Evolutionary conservation across 768 basidiomycete genomes (phyloP), one percentile per base, ranked within the genome.

Genomic region (Calocera cornea): DNA sequence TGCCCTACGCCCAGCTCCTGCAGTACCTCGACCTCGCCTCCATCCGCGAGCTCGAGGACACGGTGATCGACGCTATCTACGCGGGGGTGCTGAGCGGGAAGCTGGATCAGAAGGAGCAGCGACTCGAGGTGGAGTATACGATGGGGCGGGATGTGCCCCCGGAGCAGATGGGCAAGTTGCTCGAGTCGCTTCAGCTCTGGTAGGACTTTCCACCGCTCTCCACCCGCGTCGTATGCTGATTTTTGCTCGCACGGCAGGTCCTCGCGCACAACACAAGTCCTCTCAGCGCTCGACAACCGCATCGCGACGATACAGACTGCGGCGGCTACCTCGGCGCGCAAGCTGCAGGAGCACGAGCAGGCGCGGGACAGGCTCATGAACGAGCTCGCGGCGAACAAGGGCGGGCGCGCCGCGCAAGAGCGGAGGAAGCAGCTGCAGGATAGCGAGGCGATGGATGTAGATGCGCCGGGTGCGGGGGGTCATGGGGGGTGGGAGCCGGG

Each of bases 41-140:
- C 3, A 85, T 95, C 68, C 87, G 95, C 66, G 90, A 90, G 67
- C 86, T 99, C 1, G 95, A 99, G 76, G 95, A 97, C 77, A 85
- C 97, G 70, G 90, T 98, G 74, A 98, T 99, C 76, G 94, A 97
- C 73, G 90, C 90, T 12, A 94, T 97, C 76, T 98, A 97, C 77
- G 85, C 90, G 41, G 89, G 92, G 75, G 80, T 97, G 41, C 81
- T 99, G 40, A 86, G 86, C 64, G 95, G 93, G 11, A 93, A 91
- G 74, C 87, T 99, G 64, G 93, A 97, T 77, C 95, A 97, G 77
- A 90, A 91, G 75, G 84, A 90, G 72, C 85, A 87, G 70, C 87
- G 92, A 71, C 81, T 98, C 68, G 90, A 95, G 76, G 86, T 98
- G 38, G 90, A 95, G 76, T 93, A 92, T 73, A 91, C 89, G 0